Evolutionary conservation across 2,329 filamentous ascomycete species (phyloP).

Genomic region (Fusarium robinianum): DNA sequence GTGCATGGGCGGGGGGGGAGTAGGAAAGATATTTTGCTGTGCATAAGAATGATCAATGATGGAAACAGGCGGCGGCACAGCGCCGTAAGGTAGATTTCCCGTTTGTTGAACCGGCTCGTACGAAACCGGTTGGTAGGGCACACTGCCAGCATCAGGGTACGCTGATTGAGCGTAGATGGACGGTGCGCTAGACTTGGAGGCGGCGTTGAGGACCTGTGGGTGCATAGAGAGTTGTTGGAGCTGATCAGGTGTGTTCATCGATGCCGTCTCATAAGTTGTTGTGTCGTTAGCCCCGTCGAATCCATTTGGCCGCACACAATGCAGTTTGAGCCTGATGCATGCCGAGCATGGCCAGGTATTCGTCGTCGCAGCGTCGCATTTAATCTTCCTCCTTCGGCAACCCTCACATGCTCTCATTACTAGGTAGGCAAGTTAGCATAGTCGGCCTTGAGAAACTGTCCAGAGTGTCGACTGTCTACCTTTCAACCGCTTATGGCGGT

Average conservation of each 20-base stretch:
- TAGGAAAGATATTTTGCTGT: slow-evolving; percentile 56
- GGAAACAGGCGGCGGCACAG: slow-evolving; percentile 53
- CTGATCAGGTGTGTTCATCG: slow-evolving; percentile 40
- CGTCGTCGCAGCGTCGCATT: slow-evolving; percentile 95
- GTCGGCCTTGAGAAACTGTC: neutral
- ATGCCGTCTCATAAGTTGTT: slow-evolving; percentile 41
- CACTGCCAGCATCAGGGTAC: slow-evolving; percentile 52
- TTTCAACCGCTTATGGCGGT: slow-evolving; percentile 95
- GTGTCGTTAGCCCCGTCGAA: slow-evolving; percentile 56
- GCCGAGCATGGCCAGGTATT: slow-evolving; percentile 98
- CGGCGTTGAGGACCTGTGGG: slow-evolving; percentile 49
- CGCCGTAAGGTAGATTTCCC: slow-evolving; percentile 57
- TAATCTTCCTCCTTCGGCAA: slow-evolving; percentile 93
- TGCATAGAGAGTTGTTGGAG: slow-evolving; percentile 58
- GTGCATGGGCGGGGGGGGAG: slow-evolving; percentile 53
- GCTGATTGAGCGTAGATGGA: slow-evolving; percentile 54
- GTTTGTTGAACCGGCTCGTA: slow-evolving; percentile 53
- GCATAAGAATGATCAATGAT: slow-evolving; percentile 58
- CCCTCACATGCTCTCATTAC: slow-evolving; percentile 98
- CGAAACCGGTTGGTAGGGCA: slow-evolving; percentile 52
- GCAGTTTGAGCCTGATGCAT: slow-evolving; percentile 87
- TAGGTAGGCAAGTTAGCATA: slow-evolving; percentile 42
- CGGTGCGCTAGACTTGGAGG: slow-evolving; percentile 46
- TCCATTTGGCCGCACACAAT: slow-evolving; percentile 87
- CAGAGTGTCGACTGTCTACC: slow-evolving; percentile 57